Base-by-base conservation (phyloP, 352 stramenopile genomes). In the Pythium chondricola region DNA sequence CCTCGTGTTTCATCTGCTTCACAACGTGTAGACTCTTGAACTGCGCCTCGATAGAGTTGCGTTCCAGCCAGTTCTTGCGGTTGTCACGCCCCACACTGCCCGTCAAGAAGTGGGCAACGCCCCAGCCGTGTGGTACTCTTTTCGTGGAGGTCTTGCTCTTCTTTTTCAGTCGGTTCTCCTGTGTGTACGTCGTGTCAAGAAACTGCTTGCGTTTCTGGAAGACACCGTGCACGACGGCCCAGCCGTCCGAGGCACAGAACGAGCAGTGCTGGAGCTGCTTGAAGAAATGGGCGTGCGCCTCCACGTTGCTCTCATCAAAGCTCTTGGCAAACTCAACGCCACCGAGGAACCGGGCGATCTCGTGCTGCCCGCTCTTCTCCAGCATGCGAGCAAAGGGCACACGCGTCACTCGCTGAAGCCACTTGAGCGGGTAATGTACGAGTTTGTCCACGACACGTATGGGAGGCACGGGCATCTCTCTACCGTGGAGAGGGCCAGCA, bases 151-250 rank as follows among this genome's bases (percentile, higher is more conserved):
- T 56, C 37, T 58, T 65, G 13, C 33, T 43, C 17, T 45, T 1
- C 17, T 52, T 55, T 21, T 53, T 56, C 33, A 54, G 7, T 11
- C 57, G 50, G 17, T 60, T 61, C 24, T 61, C 50, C 16, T 30
- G 18, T 9, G 30, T 39, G 30, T 56, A 60, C 1, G 32, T 61
- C 11, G 41, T 14, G 16, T 61, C 53, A n/a, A 47, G 63, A 52
- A 44, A 43, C 3, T 45, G 14, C 22, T 67, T 49, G 25, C 40
- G 38, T 45, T 74, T 70, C 24, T 79, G 55, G 27, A 88, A 92
- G 5, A 92, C 74, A 9, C 78, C 78, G 33, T 92, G 78, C 13
- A 92, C 81, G 8, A 92, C n/a, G 2, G 81, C 69, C 69, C 71
- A 88, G 13, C 81, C 78, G 55, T 92, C 78, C 0, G 71, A 86